Evolutionary conservation across 2,329 filamentous ascomycete species (phyloP), one percentile per base, ranked within the genome.

Genomic region (Neonectria ditissima): DNA sequence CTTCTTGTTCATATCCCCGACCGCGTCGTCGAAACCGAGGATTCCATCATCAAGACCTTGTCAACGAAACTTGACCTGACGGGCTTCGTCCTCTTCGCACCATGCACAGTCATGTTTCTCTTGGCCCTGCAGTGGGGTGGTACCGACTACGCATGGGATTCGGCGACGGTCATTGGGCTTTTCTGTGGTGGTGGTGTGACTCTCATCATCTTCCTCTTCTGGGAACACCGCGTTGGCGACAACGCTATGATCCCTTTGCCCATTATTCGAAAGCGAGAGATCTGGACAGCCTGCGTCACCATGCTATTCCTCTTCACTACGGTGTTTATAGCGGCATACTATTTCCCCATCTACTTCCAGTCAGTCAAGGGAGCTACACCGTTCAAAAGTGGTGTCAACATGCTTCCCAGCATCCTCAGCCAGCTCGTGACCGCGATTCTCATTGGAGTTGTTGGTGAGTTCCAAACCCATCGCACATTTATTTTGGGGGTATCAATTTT

Each of bases 51-150:
- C 10, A 62, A 67, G 41, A 70, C 69, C 50, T 34, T 73, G 9
- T 62, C 54, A 16, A 65, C 62, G 5, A 75, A 81, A 56, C 75
- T 86, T 54, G 84, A 87, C 66, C 68, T 83, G 4, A 59, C 79
- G 1, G 84, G 84, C 26, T 80, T 81, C 13, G 64, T 69, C 5
- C 68, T 84, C 51, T 78, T 86, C 62, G 77, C 83, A 1, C 82
- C 84, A 0, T 78, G 80, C 7, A 77, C 85, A 13, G 74, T 86
- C 54, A 82, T 80, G 70, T 73, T 86, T 24, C 75, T 87, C n/a
- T 76, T 87, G 1, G 85, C 82, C 2, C 77, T 87, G 24, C 80
- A 86, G 65, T 87, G 81, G 79, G 85, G 84, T 8, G 85, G 85
- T 5, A 74, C 77, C 20, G 69, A 79, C 51, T 80, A 82, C 59